Evolutionary conservation across 2,329 filamentous ascomycete genomes (phyloP).

Genomic region (Xylaria digitata): DNA sequence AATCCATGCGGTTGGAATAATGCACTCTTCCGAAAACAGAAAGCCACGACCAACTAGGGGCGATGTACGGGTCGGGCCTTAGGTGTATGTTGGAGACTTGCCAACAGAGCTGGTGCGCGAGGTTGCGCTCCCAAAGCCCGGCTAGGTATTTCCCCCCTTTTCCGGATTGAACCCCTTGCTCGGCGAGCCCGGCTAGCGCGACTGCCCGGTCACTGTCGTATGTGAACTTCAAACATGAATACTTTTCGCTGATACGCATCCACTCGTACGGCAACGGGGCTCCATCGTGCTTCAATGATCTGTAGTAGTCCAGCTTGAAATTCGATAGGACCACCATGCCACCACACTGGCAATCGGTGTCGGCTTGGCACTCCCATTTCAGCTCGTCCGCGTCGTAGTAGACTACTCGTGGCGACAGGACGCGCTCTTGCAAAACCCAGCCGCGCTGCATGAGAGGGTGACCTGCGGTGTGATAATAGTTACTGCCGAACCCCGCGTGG

Average conservation of each 20-base stretch:
- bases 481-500: slow-evolving; percentile 26
- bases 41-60: slow-evolving; percentile 37
- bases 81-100: slow-evolving; percentile 7
- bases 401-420: slow-evolving; percentile 27
- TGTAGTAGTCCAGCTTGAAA: slow-evolving; percentile 22
- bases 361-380: slow-evolving; percentile 31
- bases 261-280: slow-evolving; percentile 28
- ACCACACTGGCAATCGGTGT: slow-evolving; percentile 31
- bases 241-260: slow-evolving; percentile 35
- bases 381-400: slow-evolving; percentile 31
- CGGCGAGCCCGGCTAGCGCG: slow-evolving; percentile 32
- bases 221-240: slow-evolving; percentile 25
- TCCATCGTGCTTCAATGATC: neutral
- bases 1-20: slow-evolving; percentile 32
- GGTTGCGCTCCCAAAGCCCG: slow-evolving; percentile 29
- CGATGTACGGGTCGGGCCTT: slow-evolving; percentile 16
- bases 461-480: slow-evolving; percentile 8
- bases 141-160: slow-evolving; percentile 31
- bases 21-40: slow-evolving; percentile 24
- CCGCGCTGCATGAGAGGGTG: slow-evolving; percentile 23
- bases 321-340: slow-evolving; percentile 25
- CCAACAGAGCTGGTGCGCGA: slow-evolving; percentile 34
- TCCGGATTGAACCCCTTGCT: slow-evolving; percentile 23
- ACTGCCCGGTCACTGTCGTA: slow-evolving; percentile 27
- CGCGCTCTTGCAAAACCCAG: slow-evolving; percentile 34